A percentile compares a stretch with the other conserved stretches of the same genome.
Evolutionary conservation across 768 basidiomycete genomes (phyloP).

Genomic region (Lepiota subincarnata): DNA sequence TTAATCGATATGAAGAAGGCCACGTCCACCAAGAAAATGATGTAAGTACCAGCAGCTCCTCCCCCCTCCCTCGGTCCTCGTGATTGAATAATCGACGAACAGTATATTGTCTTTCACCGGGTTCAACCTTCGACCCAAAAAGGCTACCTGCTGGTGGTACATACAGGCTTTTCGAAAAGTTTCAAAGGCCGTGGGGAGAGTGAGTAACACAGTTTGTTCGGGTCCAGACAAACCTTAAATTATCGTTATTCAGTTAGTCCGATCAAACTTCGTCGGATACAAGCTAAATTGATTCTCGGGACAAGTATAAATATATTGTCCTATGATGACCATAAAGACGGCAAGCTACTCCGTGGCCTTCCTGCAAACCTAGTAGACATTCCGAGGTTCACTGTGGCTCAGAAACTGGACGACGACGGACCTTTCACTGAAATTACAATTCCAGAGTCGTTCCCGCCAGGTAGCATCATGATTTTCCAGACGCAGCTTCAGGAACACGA

Average conservation of each 20-base stretch:
- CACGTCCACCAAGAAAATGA: constrained; percentile 97
- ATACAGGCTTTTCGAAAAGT: constrained; percentile 87
- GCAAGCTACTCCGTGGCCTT: constrained; percentile 62
- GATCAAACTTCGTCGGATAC: constrained; percentile 77
- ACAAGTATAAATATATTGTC: constrained; percentile 67
- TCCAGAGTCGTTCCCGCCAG: constrained; percentile 92
- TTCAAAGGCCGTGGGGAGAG: constrained; percentile 77
- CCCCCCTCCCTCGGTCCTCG: not conserved
- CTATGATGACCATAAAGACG: constrained; percentile 48
- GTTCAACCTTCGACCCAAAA: constrained; percentile 88
- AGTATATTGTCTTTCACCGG: constrained; percentile 94
- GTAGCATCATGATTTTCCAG: constrained; percentile 89
- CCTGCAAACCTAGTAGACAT: constrained; percentile 66
- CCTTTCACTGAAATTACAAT: constrained; percentile 75
- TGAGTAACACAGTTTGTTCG: constrained; percentile 32
- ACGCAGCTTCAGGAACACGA: constrained; percentile 80
- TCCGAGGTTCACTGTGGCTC: constrained; percentile 49
- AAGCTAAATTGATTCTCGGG: constrained; percentile 78
- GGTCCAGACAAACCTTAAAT: not conserved
- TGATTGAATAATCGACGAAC: not conserved
- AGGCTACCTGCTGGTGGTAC: constrained; percentile 89
- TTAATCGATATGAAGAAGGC: constrained; percentile 84
- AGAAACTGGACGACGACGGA: constrained; percentile 62
- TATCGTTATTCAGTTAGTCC: constrained; percentile 57
- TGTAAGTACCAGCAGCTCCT: constrained; percentile 43